phyloP scores from a whole-genome alignment of 495 filamentous ascomycete species.

The Aspergillus coremiiformis region DNA sequence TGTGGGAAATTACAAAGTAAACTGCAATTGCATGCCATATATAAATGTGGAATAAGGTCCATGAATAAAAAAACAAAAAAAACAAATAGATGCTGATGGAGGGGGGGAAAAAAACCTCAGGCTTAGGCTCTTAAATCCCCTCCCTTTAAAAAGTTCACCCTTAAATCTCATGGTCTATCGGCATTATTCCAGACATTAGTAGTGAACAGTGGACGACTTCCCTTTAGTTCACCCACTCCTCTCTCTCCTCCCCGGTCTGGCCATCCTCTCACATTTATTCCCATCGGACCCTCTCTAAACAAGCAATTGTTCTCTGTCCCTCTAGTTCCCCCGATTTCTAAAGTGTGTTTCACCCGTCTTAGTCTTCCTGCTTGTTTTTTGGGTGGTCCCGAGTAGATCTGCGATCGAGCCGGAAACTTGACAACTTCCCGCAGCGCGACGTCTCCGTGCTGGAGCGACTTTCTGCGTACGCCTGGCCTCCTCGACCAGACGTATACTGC shows the following conservation, averaged over 20 bases:
- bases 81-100: too few relatives aligned
- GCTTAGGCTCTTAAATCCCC: too few relatives aligned
- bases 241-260: neutral
- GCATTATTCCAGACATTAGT: neutral
- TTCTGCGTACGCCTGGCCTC: neutral
- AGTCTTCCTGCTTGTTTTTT: neutral
- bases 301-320: neutral
- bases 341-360: neutral
- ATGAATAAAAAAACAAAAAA: neutral
- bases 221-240: slow-evolving; percentile 4
- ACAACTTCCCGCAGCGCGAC: slow-evolving; percentile 1
- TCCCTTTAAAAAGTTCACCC: neutral
- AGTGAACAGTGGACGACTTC: neutral
- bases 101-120: too few relatives aligned
- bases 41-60: too few relatives aligned
- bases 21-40: neutral
- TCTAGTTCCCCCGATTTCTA: neutral
- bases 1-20: neutral
- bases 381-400: neutral
- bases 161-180: neutral
- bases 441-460: neutral
- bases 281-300: neutral
- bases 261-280: neutral
- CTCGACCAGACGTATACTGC: neutral
- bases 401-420: slow-evolving; percentile 1